phyloP scores from a whole-genome alignment of 371 early-diverging fungal genomes.

The Syncephalastrum racemosum region DNA sequence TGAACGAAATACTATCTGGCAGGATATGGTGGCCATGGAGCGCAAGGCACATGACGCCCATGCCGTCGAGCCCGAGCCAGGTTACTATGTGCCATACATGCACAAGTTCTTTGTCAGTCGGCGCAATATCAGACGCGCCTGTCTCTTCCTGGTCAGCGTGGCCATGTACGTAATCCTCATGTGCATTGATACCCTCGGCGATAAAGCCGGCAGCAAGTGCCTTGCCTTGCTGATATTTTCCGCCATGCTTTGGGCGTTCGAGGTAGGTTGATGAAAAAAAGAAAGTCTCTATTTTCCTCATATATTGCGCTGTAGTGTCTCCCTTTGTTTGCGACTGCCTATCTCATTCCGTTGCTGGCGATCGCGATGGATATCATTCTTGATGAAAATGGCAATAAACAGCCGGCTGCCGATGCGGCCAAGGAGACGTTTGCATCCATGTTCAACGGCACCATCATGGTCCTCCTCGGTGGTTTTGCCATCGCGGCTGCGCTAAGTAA shows the following conservation, averaged over 20 bases:
- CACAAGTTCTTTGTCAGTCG: not conserved
- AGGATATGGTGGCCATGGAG: constrained; percentile 75
- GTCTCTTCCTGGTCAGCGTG: constrained; percentile 39
- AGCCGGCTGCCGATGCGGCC: constrained; percentile 72
- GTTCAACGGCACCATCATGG: constrained; percentile 97
- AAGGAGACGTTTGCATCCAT: constrained; percentile 85
- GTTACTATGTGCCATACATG: constrained; percentile 32
- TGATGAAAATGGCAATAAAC: constrained; percentile 29
- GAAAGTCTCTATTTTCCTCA: constrained; percentile 14
- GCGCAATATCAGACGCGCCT: constrained; percentile 10
- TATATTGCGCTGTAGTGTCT: constrained; percentile 25
- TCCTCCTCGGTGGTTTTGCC: constrained; percentile 92
- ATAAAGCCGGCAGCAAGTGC: constrained; percentile 56
- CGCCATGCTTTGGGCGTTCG: constrained; percentile 69
- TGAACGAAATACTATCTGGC: constrained; percentile 81
- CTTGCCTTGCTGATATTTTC: constrained; percentile 62
- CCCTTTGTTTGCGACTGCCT: constrained; percentile 78
- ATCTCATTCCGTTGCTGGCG: constrained; percentile 73
- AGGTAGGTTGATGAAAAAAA: constrained; percentile 38
- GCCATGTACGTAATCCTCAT: constrained; percentile 56
- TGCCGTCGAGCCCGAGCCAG: constrained; percentile 28
- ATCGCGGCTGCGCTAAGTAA: constrained; percentile 80
- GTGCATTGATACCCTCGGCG: constrained; percentile 51
- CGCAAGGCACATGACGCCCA: constrained; percentile 49
- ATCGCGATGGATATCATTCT: constrained; percentile 68